Conservation (phyloP, 257 asterid genomes). For the Nicotiana otophora region DNA sequence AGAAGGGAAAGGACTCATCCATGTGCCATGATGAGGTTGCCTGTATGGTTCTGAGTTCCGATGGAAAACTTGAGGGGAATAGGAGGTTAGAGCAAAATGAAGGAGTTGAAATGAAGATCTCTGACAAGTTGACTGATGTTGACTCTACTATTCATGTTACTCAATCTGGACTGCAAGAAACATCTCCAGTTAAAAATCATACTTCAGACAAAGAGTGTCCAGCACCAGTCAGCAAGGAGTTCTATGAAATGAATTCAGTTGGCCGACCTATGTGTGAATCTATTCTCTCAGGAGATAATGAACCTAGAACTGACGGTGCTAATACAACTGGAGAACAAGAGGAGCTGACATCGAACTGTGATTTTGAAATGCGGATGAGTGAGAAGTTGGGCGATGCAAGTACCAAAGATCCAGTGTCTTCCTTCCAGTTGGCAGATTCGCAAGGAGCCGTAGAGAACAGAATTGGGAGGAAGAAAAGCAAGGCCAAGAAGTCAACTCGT, state of each 20-base stretch:
- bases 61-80: not conserved
- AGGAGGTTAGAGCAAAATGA: not conserved
- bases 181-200: conserved; percentile 6
- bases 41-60: not conserved
- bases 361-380: conserved; percentile 10
- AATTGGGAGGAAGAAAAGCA: conserved; percentile 17
- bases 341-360: conserved; percentile 13
- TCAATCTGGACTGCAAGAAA: conserved; percentile 1
- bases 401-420: conserved; percentile 1
- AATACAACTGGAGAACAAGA: conserved; percentile 5
- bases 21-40: conserved; percentile 7
- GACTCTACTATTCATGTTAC: conserved; percentile 8
- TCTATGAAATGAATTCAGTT: conserved; percentile 1
- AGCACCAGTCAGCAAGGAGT: not conserved
- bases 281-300: not conserved
- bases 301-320: conserved; percentile 5
- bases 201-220: not conserved
- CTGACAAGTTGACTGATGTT: not conserved
- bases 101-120: conserved; percentile 8
- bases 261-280: not conserved
- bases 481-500: conserved; percentile 18
- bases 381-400: conserved; percentile 3
- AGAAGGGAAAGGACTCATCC: not conserved
- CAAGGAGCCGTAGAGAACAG: conserved; percentile 6
- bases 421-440: not conserved